Conservation (phyloP, 2,329 filamentous ascomycete genomes). For the Penicillium nordicum region DNA sequence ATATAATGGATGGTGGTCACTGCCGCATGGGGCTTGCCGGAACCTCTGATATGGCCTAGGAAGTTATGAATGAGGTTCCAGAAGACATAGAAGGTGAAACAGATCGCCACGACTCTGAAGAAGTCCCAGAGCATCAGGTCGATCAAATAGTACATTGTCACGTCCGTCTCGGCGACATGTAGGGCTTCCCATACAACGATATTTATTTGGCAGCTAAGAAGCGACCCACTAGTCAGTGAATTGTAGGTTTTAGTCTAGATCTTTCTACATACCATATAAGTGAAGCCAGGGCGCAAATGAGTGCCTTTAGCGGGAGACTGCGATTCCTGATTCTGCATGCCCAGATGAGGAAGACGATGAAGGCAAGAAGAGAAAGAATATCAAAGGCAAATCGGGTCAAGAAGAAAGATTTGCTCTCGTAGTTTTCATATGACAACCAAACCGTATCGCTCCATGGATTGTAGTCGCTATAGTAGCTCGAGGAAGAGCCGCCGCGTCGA, state of each 20-base stretch:
- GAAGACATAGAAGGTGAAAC: constrained; percentile 20
- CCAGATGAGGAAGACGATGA: constrained; percentile 20
- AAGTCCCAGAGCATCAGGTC: constrained; percentile 18
- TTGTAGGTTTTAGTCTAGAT: not conserved
- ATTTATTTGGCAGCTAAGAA: constrained; percentile 10
- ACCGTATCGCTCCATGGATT: constrained; percentile 7
- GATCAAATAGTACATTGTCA: constrained; percentile 22
- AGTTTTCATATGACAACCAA: not conserved
- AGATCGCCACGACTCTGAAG: constrained; percentile 14
- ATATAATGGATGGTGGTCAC: constrained; percentile 18
- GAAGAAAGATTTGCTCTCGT: not conserved
- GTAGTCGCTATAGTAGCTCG: not conserved
- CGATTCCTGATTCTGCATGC: constrained; percentile 16
- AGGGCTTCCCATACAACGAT: constrained; percentile 14
- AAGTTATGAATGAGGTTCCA: constrained; percentile 20
- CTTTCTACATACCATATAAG: constrained; percentile 14
- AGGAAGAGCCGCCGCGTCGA: constrained; percentile 8
- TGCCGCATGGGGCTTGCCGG: constrained; percentile 13
- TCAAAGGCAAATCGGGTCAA: constrained; percentile 16
- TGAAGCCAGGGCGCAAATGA: constrained; percentile 11
- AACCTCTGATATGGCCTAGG: constrained; percentile 16
- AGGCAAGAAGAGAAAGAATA: constrained; percentile 14
- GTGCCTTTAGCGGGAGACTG: constrained; percentile 11
- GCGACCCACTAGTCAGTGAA: not conserved
- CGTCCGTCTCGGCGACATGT: constrained; percentile 10